Percentiles rank a stretch among this genome's conserved stretches.
Conservation (phyloP, 176 grass and related monocot genomes). For the Secale cereale region DNA sequence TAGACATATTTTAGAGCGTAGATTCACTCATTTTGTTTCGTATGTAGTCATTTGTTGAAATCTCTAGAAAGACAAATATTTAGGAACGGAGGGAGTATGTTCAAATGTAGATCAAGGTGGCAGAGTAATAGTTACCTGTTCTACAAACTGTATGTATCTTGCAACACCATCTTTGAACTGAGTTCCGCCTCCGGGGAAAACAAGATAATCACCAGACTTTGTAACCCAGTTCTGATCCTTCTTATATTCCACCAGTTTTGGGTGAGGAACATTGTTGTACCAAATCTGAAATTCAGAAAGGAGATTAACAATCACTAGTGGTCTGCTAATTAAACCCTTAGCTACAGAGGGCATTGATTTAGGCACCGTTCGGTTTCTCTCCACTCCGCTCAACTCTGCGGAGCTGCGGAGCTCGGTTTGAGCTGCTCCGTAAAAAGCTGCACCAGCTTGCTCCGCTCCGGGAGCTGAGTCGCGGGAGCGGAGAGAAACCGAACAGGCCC, state of each 20-base stretch:
- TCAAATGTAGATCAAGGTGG: not conserved
- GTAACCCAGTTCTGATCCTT: slow-evolving; percentile 93
- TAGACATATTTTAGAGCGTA: no score
- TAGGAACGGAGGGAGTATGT: no score
- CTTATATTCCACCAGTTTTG: slow-evolving; percentile 88
- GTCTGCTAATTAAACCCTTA: not conserved
- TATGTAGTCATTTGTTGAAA: no score
- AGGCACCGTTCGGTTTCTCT: no score
- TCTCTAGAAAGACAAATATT: no score
- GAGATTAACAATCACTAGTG: slow-evolving; percentile 10
- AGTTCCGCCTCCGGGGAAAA: slow-evolving; percentile 91
- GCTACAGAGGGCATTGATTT: not conserved
- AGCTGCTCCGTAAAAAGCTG: no score
- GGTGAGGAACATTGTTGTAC: slow-evolving; percentile 91
- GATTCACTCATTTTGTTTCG: no score
- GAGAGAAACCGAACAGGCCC: no score
- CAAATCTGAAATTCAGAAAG: slow-evolving; percentile 65
- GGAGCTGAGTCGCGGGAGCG: no score
- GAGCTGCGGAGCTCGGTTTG: no score
- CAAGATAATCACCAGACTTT: slow-evolving; percentile 71
- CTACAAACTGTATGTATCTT: slow-evolving; percentile 80
- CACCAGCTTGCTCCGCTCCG: no score
- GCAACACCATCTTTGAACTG: slow-evolving; percentile 88
- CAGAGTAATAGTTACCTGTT: slow-evolving; percentile 54
- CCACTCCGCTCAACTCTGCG: no score